Base-by-base conservation (phyloP, 176 grass and related monocot species). In the Zea luxurians region DNA sequence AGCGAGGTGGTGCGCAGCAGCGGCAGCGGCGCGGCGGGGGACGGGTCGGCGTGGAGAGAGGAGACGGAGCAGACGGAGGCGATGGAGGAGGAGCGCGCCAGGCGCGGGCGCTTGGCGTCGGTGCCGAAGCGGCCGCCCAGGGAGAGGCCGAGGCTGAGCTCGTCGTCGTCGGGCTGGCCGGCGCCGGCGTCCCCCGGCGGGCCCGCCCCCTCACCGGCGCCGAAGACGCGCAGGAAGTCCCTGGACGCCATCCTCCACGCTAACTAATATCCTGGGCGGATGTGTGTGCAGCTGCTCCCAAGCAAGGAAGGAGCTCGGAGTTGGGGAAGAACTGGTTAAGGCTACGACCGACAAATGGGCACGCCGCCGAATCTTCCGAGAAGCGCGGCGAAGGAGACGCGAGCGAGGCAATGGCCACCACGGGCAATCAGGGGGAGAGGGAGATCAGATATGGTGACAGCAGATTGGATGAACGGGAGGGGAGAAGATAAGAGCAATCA, bases 91-190 rank as follows among this genome's bases (percentile, higher is more conserved):
- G 94, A 86, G 48, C 94, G 91, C 52, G 80, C 79, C 7, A 97
- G 84, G 35, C 86, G 68, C 52, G 21, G 68, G 7, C 75, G 61
- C 80, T 89, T 89, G 68, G 82, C 71, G n/a, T 90, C 90, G 20
- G 63, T 63, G 48, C 85, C 89, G 64, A 93, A 93, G 38, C 77
- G 76, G 61, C 91, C 94, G 46, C 89, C 88, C 0, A 93, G 79
- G 5, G 94, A 93, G 11, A 93, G 91, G 36, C 86, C 91, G 12
- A 93, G 83, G 83, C 87, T 89, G 18, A 97, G 89, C 75, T 97
- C 94, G 70, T 93, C 71, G 76, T 92, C 87, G 73, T 84, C 94
- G 6, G 86, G 68, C 44, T 86, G 79, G 45, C 47, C 78, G 53
- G 45, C 83, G 11, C 41, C 55, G 34, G n/a, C 81, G 17, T 61